These are phyloP conservation scores for Macrophomina pseudophaseolina DNA, from an alignment of 2,329 filamentous ascomycete species.

Conservation along the genomic window DNA sequence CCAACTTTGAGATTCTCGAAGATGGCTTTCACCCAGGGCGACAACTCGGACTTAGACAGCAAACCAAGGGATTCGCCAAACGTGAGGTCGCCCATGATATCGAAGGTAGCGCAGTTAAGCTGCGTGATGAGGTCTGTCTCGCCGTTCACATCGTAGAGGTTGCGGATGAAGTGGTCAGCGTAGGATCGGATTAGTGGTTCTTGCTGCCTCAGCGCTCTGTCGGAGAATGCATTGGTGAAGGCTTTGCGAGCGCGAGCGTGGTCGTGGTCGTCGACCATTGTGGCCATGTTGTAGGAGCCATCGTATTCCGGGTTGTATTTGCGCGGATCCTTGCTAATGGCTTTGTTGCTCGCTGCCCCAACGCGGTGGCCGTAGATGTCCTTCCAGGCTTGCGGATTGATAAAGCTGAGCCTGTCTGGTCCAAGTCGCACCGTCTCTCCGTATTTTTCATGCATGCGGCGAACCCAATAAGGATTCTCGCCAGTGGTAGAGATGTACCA, in stretches of 20 bases:
- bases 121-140: conserved; percentile 11
- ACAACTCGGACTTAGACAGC: conserved; percentile 37
- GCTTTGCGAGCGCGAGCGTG: conserved; percentile 29
- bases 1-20: conserved; percentile 33
- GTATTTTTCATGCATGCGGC: conserved; percentile 19
- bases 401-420: conserved; percentile 18
- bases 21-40: conserved; percentile 40
- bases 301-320: conserved; percentile 38
- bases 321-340: conserved; percentile 23
- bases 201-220: conserved; percentile 38
- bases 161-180: conserved; percentile 37
- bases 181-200: conserved; percentile 39
- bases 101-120: conserved; percentile 36
- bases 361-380: conserved; percentile 27
- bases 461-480: neutral
- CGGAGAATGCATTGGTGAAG: conserved; percentile 38
- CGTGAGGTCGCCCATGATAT: conserved; percentile 40
- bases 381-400: conserved; percentile 20
- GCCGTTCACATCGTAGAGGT: conserved; percentile 15
- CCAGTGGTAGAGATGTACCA: neutral
- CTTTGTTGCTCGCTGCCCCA: conserved; percentile 26
- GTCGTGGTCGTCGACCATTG: conserved; percentile 8
- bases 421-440: conserved; percentile 19
- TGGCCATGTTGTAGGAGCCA: conserved; percentile 42
- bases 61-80: conserved; percentile 40